Evolutionary conservation across 179 eudicot species (phyloP).

Genomic region (Corrigiola litoralis): DNA sequence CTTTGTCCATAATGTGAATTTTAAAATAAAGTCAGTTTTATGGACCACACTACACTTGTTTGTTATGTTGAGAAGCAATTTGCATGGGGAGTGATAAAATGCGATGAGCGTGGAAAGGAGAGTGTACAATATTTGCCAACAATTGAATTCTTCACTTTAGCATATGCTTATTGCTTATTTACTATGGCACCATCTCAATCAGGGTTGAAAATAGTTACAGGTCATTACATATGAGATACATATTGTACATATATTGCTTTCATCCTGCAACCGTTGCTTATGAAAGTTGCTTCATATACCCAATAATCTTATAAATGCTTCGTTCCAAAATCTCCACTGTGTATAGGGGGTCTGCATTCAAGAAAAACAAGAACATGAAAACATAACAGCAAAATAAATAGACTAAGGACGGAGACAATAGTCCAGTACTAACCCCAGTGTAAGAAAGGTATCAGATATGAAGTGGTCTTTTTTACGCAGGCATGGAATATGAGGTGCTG

Average conservation of each 20-base stretch:
- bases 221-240: conserved; percentile 1
- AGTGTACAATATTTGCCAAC: no score
- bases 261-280: not conserved
- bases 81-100: no score
- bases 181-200: not conserved
- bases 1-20: no score
- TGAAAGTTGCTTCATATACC: conserved; percentile 7
- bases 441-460: conserved; percentile 21
- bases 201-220: conserved; percentile 2
- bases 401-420: no score
- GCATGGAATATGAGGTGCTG: not conserved
- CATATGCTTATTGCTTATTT: not conserved
- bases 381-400: not conserved
- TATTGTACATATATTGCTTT: not conserved
- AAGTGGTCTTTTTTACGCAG: not conserved
- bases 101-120: no score
- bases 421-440: conserved; percentile 23
- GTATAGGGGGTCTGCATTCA: conserved; percentile 17
- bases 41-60: no score
- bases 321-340: not conserved
- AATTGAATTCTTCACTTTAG: no score
- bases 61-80: no score
- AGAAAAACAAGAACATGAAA: no score
- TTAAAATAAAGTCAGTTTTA: no score
- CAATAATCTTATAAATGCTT: conserved; percentile 3